Conservation (phyloP, 208 protist genomes). For the Leishmania aethiopica region DNA sequence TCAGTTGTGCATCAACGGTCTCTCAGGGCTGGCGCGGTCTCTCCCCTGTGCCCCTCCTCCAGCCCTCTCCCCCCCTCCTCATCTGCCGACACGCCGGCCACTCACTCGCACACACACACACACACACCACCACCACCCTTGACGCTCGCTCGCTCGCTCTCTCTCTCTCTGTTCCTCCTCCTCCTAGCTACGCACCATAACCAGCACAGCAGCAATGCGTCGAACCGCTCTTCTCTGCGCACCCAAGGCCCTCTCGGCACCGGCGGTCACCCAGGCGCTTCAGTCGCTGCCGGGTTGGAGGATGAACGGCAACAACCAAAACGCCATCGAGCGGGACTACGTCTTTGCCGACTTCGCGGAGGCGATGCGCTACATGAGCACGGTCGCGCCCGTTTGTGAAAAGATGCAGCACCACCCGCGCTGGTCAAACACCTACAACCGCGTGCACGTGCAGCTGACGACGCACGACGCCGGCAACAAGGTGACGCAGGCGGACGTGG, state of each 20-base stretch:
- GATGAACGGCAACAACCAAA: slow-evolving; percentile 40
- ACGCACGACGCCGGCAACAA: slow-evolving; percentile 94
- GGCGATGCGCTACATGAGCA: slow-evolving; percentile 93
- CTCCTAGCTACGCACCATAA: neutral
- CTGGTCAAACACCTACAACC: slow-evolving; percentile 97
- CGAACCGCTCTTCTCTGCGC: neutral
- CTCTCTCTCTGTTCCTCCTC: neutral
- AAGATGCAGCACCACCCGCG: slow-evolving; percentile 93
- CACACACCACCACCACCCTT: neutral
- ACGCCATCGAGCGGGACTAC: slow-evolving; percentile 69
- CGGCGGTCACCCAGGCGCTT: slow-evolving; percentile 88
- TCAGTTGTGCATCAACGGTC: neutral
- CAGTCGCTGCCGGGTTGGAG: slow-evolving; percentile 75
- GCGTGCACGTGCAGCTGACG: slow-evolving; percentile 89
- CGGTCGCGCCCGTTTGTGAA: slow-evolving; percentile 80
- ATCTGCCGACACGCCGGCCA: neutral
- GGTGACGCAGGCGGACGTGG: slow-evolving; percentile 83
- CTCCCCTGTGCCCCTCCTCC: no score
- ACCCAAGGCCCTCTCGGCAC: slow-evolving; percentile 53
- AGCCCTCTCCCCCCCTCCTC: neutral
- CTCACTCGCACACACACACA: no score
- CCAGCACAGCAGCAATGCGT: slow-evolving; percentile 14
- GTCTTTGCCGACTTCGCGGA: slow-evolving; percentile 89
- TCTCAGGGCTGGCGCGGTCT: neutral
- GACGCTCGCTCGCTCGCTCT: neutral